These are phyloP conservation scores for Neonectria hederae DNA, from an alignment of 2,329 filamentous ascomycete genomes.

Conservation along the genomic window DNA sequence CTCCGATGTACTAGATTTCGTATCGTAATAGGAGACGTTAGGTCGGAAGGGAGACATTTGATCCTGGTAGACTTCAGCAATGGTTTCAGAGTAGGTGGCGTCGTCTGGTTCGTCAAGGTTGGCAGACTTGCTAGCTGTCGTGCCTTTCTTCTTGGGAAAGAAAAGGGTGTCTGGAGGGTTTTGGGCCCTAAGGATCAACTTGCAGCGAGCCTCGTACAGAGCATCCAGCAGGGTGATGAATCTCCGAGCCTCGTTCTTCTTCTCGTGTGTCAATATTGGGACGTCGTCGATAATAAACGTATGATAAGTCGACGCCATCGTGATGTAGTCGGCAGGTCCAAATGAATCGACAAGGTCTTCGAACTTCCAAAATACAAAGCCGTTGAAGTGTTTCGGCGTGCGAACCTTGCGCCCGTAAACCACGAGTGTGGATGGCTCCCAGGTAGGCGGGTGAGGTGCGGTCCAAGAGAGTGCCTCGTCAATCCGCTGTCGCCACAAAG, in stretches of 20 bases:
- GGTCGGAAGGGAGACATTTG: constrained; percentile 79
- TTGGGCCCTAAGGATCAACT: constrained; percentile 74
- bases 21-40: constrained; percentile 75
- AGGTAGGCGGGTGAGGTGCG: constrained; percentile 42
- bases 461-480: constrained; percentile 38
- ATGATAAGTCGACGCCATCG: constrained; percentile 81
- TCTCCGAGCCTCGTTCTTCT: constrained; percentile 83
- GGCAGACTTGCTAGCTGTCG: constrained; percentile 3
- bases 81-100: constrained; percentile 55
- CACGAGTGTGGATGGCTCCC: constrained; percentile 55
- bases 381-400: constrained; percentile 66
- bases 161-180: constrained; percentile 78
- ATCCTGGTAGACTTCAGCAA: constrained; percentile 79
- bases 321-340: constrained; percentile 85
- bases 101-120: constrained; percentile 44
- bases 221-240: constrained; percentile 85
- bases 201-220: constrained; percentile 83
- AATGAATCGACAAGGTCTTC: constrained; percentile 72
- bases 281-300: constrained; percentile 78
- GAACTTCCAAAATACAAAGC: constrained; percentile 74
- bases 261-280: constrained; percentile 71
- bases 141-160: constrained; percentile 69
- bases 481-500: constrained; percentile 42
- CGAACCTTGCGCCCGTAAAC: constrained; percentile 72
- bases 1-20: constrained; percentile 53